These are phyloP conservation scores for Rhypophila decipiens DNA, from an alignment of 495 filamentous ascomycete genomes.

Conservation along the genomic window DNA sequence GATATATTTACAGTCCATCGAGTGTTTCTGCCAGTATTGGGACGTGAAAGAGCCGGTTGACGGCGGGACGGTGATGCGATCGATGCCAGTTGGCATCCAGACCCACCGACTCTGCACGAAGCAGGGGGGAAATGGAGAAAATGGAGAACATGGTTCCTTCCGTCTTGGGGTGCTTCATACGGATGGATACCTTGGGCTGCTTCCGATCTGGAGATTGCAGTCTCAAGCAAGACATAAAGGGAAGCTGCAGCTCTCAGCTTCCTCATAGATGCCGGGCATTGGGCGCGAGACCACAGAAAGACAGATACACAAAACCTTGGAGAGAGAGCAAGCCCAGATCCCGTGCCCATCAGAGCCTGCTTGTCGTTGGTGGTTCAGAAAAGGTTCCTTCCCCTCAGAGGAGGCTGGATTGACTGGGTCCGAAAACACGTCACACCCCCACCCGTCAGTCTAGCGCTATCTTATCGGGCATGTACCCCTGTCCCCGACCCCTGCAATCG, in stretches of 20 bases:
- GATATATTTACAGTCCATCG: no score
- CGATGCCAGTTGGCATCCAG: no score
- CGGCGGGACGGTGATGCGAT: no score
- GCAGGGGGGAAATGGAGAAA: not conserved
- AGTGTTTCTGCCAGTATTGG: no score
- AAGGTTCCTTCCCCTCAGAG: not conserved
- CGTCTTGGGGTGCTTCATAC: no score
- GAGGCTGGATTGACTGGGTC: not conserved
- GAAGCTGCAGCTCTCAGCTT: not conserved
- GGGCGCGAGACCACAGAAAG: no score
- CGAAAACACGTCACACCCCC: not conserved
- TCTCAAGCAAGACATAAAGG: not conserved
- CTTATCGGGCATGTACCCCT: slow-evolving; percentile 10
- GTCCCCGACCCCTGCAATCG: not conserved
- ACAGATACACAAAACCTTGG: no score
- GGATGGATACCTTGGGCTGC: no score
- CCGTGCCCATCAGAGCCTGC: not conserved
- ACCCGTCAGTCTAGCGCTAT: slow-evolving; percentile 9
- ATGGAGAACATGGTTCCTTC: no score
- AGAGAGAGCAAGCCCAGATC: no score
- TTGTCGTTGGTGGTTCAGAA: not conserved
- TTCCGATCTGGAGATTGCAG: no score
- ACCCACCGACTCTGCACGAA: not conserved
- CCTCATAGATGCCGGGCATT: not conserved
- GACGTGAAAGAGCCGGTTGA: no score